Evolutionary conservation across 2,329 filamentous ascomycete species (phyloP), one percentile per base, ranked within the genome.

Genomic region (Cladosporium colombiae): DNA sequence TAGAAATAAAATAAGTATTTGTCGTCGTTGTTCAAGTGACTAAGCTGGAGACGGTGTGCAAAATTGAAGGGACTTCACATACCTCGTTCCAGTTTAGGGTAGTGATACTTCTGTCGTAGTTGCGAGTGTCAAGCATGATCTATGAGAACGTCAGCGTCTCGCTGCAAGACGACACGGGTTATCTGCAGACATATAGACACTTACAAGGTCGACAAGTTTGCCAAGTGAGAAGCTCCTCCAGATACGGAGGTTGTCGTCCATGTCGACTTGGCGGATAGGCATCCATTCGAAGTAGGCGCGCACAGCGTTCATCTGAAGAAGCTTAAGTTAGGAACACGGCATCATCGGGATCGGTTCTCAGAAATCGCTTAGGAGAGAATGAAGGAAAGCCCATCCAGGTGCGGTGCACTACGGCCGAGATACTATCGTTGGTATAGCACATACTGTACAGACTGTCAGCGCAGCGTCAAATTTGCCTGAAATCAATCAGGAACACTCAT

Each of bases 81-180:
- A 46, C 40, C 0, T 82, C 83, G 72, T 90, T 90, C 82, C 84
- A 86, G 69, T 79, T 49, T 1, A 81, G 71, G 64, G 79, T 77
- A 1, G 79, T 81, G 61, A 81, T 79, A 7, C 75, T 78, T 14
- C 79, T 77, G 67, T 81, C 79, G 66, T 81, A 81, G 33, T 80
- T 71, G 5, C 79, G 74, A 1, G 79, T 81, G 60, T 81, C 79
- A 16, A 81, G 72, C 76, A 81, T 80, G 65, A 81, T 74, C 40
- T 21, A 11, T 46, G n/a, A 10, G 8, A 13, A 11, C 10, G 10
- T 46, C 40, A 46, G n/a, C 40, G 4, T 46, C 14, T 11, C n/a
- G 10, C n/a, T 21, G 10, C n/a, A 46, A 46, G 5, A 8, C 8
- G 6, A 18, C 2, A 6, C 5, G 14, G 16, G 18, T 46, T 46